These are phyloP conservation scores for Suillus fuscotomentosus DNA, from an alignment of 768 basidiomycete genomes.

Conservation along the genomic window DNA sequence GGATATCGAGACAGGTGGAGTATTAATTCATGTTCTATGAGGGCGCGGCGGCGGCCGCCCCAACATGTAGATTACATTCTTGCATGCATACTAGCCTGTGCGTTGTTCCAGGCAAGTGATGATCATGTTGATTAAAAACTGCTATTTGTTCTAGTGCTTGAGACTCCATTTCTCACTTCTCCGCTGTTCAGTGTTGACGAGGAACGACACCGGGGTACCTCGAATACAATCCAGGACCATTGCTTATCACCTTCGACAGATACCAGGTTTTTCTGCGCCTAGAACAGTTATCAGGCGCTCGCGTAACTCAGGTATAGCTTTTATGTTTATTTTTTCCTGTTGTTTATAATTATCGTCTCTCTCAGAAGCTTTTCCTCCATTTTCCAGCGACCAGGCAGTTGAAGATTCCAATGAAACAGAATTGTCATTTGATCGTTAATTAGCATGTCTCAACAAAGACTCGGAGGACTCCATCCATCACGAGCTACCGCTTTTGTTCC, in stretches of 20 bases:
- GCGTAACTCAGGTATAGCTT: background rate
- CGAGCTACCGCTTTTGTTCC: constrained; percentile 8
- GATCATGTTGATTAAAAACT: background rate
- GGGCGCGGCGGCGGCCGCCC: no score
- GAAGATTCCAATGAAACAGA: background rate
- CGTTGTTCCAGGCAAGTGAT: background rate
- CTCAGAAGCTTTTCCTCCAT: background rate
- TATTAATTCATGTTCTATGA: no score
- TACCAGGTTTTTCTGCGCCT: background rate
- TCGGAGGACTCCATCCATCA: background rate
- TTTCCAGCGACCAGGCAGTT: background rate
- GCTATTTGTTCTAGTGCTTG: background rate
- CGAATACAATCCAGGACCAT: background rate
- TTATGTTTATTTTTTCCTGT: background rate
- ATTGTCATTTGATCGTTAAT: background rate
- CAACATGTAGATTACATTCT: no score
- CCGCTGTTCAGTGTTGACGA: background rate
- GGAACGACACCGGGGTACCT: background rate
- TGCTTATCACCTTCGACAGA: background rate
- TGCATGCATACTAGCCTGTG: background rate
- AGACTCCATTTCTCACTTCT: background rate
- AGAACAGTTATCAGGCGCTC: background rate
- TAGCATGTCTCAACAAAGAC: background rate
- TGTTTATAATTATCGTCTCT: background rate
- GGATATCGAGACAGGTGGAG: no score